These are phyloP conservation scores for Podaxis pistillaris DNA, from an alignment of 768 basidiomycete genomes.

Conservation along the genomic window DNA sequence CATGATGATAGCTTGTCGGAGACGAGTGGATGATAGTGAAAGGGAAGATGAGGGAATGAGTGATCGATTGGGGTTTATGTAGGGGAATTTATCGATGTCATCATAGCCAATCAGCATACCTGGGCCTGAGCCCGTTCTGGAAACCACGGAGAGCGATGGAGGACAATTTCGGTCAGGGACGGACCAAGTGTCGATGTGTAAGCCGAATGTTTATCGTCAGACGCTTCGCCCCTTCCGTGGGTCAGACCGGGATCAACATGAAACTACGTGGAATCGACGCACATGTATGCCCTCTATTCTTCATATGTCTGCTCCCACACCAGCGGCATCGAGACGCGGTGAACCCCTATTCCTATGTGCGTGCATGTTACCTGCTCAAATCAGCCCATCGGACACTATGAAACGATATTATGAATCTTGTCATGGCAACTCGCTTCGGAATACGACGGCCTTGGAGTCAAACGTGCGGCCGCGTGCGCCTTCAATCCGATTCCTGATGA, in stretches of 20 bases:
- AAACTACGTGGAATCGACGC: neutral
- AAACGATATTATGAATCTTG: neutral
- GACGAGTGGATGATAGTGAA: neutral
- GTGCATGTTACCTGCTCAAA: too few relatives aligned
- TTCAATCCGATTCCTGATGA: neutral
- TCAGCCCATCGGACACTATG: too few relatives aligned
- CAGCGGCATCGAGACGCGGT: too few relatives aligned
- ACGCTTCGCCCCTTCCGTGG: neutral
- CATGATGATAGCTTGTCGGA: constrained; percentile 21
- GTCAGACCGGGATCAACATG: neutral
- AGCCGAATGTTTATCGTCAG: neutral
- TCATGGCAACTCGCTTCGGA: neutral
- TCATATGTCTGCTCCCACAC: neutral
- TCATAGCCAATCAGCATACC: constrained; percentile 10
- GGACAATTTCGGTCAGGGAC: neutral
- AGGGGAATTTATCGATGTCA: constrained; percentile 13
- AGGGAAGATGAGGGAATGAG: constrained; percentile 12
- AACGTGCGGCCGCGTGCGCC: neutral
- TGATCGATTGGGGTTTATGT: constrained; percentile 14
- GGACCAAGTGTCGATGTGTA: neutral
- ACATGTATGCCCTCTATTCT: neutral
- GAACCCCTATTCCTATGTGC: too few relatives aligned
- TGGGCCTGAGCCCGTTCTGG: constrained; percentile 10
- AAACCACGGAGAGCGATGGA: neutral
- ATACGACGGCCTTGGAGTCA: neutral